These are phyloP conservation scores for Suillus weaverae DNA, from an alignment of 768 basidiomycete genomes.

Conservation along the genomic window DNA sequence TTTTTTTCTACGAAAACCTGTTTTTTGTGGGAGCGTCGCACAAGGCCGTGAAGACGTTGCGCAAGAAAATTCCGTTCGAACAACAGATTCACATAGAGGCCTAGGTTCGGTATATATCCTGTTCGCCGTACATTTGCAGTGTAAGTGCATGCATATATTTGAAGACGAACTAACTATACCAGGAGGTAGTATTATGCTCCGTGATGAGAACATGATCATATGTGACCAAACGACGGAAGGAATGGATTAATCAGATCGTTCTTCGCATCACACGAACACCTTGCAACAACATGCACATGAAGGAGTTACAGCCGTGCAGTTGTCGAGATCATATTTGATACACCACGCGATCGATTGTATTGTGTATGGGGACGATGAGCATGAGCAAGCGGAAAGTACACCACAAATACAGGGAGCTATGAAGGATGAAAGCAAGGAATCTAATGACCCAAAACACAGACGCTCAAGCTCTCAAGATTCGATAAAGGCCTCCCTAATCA, in stretches of 20 bases:
- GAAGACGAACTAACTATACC: too few relatives aligned
- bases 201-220: not conserved
- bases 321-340: not conserved
- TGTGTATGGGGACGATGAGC: not conserved
- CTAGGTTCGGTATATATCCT: too few relatives aligned
- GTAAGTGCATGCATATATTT: not conserved
- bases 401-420: not conserved
- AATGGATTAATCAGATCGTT: not conserved
- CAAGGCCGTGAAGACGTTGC: not conserved
- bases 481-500: not conserved
- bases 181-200: not conserved
- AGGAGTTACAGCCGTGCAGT: not conserved
- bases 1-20: not conserved
- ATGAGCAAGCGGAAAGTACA: not conserved
- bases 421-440: not conserved
- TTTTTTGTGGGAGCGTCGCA: not conserved
- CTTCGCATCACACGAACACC: not conserved
- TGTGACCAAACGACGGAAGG: not conserved
- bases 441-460: not conserved
- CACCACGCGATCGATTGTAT: not conserved
- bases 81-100: too few relatives aligned
- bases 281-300: not conserved
- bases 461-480: not conserved
- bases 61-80: too few relatives aligned
- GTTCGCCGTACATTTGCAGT: not conserved